Evolutionary conservation across 2,329 filamentous ascomycete genomes (phyloP), one percentile per base, ranked within the genome.

Genomic region (Phaeophleospora eucalypticola): DNA sequence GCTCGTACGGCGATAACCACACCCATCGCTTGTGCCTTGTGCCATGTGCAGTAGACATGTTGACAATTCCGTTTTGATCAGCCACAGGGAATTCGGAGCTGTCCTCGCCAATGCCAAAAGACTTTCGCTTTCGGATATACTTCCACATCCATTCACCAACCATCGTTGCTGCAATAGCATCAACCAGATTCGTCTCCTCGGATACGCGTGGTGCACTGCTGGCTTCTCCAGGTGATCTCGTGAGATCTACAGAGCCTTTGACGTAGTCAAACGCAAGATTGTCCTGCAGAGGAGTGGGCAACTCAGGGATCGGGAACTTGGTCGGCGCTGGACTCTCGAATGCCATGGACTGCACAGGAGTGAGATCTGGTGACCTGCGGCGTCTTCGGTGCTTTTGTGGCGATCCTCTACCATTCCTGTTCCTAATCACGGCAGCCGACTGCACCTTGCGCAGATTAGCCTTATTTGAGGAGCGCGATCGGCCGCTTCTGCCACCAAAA

Each of bases 101-200:
- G 8, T 55, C 51, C 34, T 87, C 84, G 2, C 79, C 71, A 43
- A 91, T 82, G 16, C 89, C 89, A 65, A 98, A 97, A 0, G 91
- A 94, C 70, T 90, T 96, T 56, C 91, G 82, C 65, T 87, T 80
- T 42, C 87, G 80, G 27, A 91, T 86, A 61, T 94, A 93, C 68
- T 94, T 94, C 74, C 84, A 90, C 87, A 94, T 91, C 86, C 88
- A 93, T 62, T 97, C 93, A 32, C 93, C 93, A 21, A 98, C 89
- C 93, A 98, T 98, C 0, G 91, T 94, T 64, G 95, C 90, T 1
- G 93, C 90, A 67, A 98, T 97, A 3, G 93, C 89, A 70, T 97
- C 93, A 4, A 98, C 91, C 12, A 97, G 88, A 36, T 83, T 86
- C 0, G 85, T 58, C 50, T 67, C 65, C 27, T 62, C 53, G 2